These are phyloP conservation scores for Pseudopithomyces maydicus DNA, from an alignment of 2,329 filamentous ascomycete species.

Conservation along the genomic window DNA sequence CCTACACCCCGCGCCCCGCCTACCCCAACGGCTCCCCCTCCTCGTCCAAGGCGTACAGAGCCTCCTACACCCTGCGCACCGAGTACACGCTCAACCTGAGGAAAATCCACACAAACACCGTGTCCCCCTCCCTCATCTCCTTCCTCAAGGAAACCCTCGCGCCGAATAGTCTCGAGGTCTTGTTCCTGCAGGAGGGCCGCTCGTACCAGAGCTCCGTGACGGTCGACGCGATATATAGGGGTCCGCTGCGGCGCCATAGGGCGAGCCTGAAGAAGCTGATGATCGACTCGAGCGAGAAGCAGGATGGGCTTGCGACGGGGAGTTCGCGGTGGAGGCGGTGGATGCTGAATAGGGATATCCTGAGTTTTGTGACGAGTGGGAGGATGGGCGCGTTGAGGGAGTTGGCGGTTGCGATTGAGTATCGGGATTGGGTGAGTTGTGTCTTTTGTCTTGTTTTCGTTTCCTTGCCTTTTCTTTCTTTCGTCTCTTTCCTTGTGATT, in stretches of 20 bases:
- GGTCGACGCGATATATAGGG: constrained; percentile 73
- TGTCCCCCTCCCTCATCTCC: constrained; percentile 69
- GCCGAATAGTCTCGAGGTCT: constrained; percentile 77
- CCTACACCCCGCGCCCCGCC: constrained; percentile 45
- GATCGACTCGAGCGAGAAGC: constrained; percentile 70
- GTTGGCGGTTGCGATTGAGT: constrained; percentile 73
- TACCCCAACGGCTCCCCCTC: constrained; percentile 41
- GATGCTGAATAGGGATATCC: constrained; percentile 71
- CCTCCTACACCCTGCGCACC: constrained; percentile 45
- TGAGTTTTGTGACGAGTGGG: constrained; percentile 76
- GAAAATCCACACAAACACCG: constrained; percentile 75
- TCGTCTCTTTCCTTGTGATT: too few relatives aligned
- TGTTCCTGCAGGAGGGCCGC: constrained; percentile 74
- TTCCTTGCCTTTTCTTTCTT: too few relatives aligned
- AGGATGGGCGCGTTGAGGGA: constrained; percentile 74
- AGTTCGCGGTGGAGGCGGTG: constrained; percentile 66
- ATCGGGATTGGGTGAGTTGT: constrained; percentile 75
- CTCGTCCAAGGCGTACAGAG: constrained; percentile 42
- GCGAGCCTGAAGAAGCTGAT: constrained; percentile 73
- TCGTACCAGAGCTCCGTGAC: constrained; percentile 63
- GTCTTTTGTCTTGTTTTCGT: too few relatives aligned
- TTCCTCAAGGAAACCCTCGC: constrained; percentile 79
- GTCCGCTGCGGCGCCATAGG: constrained; percentile 72
- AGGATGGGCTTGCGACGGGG: constrained; percentile 45
- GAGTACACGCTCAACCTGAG: constrained; percentile 65